Evolutionary conservation across 768 basidiomycete species (phyloP), one percentile per base, ranked within the genome.

Genomic region (Gloeophyllum trabeum): DNA sequence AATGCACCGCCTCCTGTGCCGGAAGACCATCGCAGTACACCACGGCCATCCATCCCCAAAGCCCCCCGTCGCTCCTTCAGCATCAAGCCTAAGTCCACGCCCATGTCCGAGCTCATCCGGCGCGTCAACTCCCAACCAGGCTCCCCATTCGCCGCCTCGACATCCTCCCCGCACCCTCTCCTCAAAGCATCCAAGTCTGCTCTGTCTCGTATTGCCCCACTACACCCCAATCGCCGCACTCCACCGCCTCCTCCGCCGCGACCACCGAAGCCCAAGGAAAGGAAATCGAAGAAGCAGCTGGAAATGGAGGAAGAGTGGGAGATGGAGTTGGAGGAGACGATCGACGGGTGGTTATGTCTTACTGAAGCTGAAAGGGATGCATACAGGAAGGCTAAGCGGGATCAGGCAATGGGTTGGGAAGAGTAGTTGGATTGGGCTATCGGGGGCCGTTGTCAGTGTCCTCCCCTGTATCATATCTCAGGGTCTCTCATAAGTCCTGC

Each of bases 221-320:
- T 82, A 20, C 80, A 82, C 49, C 75, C 75, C 6, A 79, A 79
- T 52, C 62, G 79, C 43, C 66, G 70, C 19, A 71, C 76, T 2
- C 80, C 80, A 0, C 79, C 80, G 0, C 79, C 76, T 0, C 76
- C 78, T 0, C 62, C 61, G 2, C 80, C 80, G 1, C 72, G 76
- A 3, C 75, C 73, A 0, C 76, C 77, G 5, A 73, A 74, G 32
- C 70, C 65, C 10, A 32, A 32, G 16, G 47, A 78, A 71, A 43
- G 38, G 56, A 81, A 81, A 61, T 75, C 72, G 35, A 81, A 81
- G 62, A 82, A 81, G 51, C 71, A 79, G 53, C 53, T 76, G 37
- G 73, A 78, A 53, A 57, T 67, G 56, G 80, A 81, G 55, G 80
- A 81, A 52, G 67, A 64, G 46, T 80, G 81, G 66, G 79, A 81